These are phyloP conservation scores for Phragmites australis DNA, from an alignment of 176 grass and related monocot species.

Conservation along the genomic window DNA sequence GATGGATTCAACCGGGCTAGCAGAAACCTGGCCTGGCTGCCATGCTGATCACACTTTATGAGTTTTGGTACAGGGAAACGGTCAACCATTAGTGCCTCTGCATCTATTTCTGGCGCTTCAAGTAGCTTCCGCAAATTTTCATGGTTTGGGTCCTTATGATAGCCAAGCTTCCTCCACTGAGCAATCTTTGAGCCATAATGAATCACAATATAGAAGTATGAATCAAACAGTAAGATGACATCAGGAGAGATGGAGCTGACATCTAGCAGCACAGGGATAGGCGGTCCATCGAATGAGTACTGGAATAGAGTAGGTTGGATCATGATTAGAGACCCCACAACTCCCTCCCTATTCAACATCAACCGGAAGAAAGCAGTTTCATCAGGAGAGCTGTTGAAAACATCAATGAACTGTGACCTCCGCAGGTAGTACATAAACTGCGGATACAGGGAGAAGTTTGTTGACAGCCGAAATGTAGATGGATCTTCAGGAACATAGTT, in stretches of 20 bases:
- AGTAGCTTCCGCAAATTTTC: slow-evolving; percentile 89
- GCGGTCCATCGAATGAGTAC: slow-evolving; percentile 97
- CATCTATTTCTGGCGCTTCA: slow-evolving; percentile 91
- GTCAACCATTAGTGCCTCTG: slow-evolving; percentile 61
- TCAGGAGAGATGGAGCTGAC: slow-evolving; percentile 89
- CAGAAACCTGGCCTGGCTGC: slow-evolving; percentile 91
- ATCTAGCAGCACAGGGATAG: slow-evolving; percentile 94
- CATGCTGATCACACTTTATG: slow-evolving; percentile 94
- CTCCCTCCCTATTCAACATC: slow-evolving; percentile 97
- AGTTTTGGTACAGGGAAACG: slow-evolving; percentile 84
- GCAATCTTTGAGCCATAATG: slow-evolving; percentile 98
- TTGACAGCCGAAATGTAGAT: slow-evolving; percentile 84
- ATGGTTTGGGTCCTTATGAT: slow-evolving; percentile 78
- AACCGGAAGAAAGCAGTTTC: slow-evolving; percentile 94
- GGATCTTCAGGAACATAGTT: slow-evolving; percentile 94
- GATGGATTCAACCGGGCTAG: slow-evolving; percentile 93
- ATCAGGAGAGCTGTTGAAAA: slow-evolving; percentile 93
- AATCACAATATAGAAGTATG: slow-evolving; percentile 91
- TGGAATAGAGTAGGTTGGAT: slow-evolving; percentile 96
- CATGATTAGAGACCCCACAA: slow-evolving; percentile 89
- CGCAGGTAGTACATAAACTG: slow-evolving; percentile 97
- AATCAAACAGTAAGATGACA: slow-evolving; percentile 98
- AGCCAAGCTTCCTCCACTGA: slow-evolving; percentile 91
- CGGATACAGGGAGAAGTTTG: slow-evolving; percentile 89
- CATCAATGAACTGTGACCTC: slow-evolving; percentile 98